Evolutionary conservation across 129 eudicot species (phyloP), one percentile per base, ranked within the genome.

Genomic region (Flaveria robusta): DNA sequence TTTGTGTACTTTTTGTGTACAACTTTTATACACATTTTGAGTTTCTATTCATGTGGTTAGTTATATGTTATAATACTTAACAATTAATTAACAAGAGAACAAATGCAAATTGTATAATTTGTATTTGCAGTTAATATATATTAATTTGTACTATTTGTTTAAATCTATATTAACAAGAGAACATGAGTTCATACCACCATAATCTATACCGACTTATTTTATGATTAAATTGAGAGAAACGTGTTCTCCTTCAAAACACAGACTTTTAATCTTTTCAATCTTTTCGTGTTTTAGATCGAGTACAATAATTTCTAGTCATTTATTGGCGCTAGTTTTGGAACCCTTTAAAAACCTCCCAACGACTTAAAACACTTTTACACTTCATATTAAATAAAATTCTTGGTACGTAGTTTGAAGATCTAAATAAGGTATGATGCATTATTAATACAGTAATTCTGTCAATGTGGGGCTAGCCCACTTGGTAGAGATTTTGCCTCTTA

Each of bases 281-380:
- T 59, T 52, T 52, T 52, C 60, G 60, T 52, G 60, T 52, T 54
- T 54, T 24, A 9, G 31, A 56, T 56, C 14, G 64, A 56, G 64
- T 56, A 56, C 64, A 56, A 56, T 56, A 56, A 56, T 56, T 56
- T 22, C 64, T 13, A 23, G 26, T 56, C 64, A 56, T 23, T 59
- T 59, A 59, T 11, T 59, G 37, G 34, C 64, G 15, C 22, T 9
- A 29, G 23, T 56, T 56, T 23, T 8, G 64, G 29, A 59, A 4
- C 67, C 67, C 42, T 62, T 26, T 62, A 62, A 62, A 56, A 62
- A 26, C 67, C 67, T 62, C 42, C 62, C 66, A 24, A 59, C 11
- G 6, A 31, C 37, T 22, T 56, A 4, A 18, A 9, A 18, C 7
- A 19, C 26, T 54, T 54, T 54, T n/a, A 54, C 11, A 54, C 62